phyloP scores from a whole-genome alignment of 2,329 filamentous ascomycete genomes.

The Leptographium radiaticola region DNA sequence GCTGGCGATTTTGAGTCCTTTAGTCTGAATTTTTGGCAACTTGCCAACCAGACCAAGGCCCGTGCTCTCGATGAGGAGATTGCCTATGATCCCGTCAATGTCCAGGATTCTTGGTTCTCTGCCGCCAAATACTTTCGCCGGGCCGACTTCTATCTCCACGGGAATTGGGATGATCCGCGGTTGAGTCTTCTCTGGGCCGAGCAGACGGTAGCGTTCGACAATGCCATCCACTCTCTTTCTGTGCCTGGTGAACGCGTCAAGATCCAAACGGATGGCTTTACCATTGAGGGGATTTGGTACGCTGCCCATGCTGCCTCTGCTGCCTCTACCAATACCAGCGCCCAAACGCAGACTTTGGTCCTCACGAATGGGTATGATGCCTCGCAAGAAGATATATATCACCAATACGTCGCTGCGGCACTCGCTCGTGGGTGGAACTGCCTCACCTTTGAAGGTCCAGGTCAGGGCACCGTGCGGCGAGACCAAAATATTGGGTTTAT shows the following conservation, averaged over 20 bases:
- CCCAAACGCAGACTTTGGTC: slow-evolving; percentile 23
- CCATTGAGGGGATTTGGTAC: slow-evolving; percentile 21
- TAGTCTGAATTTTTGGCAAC: slow-evolving; percentile 12
- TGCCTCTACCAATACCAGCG: slow-evolving; percentile 4
- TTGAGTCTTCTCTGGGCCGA: slow-evolving; percentile 18
- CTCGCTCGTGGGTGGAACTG: slow-evolving; percentile 28
- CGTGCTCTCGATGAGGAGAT: slow-evolving; percentile 11
- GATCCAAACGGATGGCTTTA: slow-evolving; percentile 14
- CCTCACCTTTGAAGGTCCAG: slow-evolving; percentile 32
- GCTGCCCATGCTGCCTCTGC: neutral
- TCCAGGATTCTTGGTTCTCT: slow-evolving; percentile 19
- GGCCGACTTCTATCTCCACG: slow-evolving; percentile 24
- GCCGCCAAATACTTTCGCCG: slow-evolving; percentile 22
- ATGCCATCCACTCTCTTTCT: slow-evolving; percentile 16
- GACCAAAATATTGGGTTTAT: slow-evolving; percentile 29
- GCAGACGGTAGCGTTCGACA: slow-evolving; percentile 17
- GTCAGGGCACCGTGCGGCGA: slow-evolving; percentile 26
- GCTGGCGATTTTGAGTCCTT: slow-evolving; percentile 16
- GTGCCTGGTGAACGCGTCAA: slow-evolving; percentile 18
- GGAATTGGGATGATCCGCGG: slow-evolving; percentile 20
- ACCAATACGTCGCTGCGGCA: slow-evolving; percentile 21
- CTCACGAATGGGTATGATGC: slow-evolving; percentile 29
- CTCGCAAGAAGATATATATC: slow-evolving; percentile 29
- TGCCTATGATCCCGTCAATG: slow-evolving; percentile 12
- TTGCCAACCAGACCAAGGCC: slow-evolving; percentile 12